Evolutionary conservation across 768 basidiomycete genomes (phyloP).

Genomic region (Suillus bovinus): DNA sequence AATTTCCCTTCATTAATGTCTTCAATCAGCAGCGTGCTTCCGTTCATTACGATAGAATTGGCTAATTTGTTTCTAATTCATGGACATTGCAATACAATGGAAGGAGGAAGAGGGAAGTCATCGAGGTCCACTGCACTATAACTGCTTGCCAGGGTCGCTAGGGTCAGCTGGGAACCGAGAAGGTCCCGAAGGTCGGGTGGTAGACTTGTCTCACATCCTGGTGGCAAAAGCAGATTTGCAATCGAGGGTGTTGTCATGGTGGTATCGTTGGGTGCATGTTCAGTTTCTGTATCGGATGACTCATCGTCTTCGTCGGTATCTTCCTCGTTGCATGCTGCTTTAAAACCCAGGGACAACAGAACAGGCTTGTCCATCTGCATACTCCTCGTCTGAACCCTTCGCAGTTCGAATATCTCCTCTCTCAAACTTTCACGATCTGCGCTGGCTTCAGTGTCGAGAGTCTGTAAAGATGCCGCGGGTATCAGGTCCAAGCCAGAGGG

Average conservation of each 20-base stretch:
- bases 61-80: not conserved
- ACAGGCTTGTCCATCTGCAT: conserved; percentile 51
- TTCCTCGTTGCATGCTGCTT: conserved; percentile 9
- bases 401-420: conserved; percentile 44
- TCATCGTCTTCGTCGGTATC: conserved; percentile 15
- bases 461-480: conserved; percentile 25
- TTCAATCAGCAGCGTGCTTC: not conserved
- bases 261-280: not conserved
- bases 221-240: not conserved
- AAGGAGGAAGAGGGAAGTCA: conserved; percentile 49
- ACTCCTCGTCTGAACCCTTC: conserved; percentile 49
- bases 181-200: not conserved
- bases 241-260: not conserved
- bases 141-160: conserved; percentile 34
- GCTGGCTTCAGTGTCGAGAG: conserved; percentile 14
- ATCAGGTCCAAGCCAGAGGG: conserved; percentile 19
- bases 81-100: conserved; percentile 12
- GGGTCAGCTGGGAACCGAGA: conserved; percentile 16
- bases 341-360: conserved; percentile 35
- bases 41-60: not conserved
- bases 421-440: conserved; percentile 18
- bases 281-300: conserved; percentile 8
- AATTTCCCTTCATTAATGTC: not conserved
- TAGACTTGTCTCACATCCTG: not conserved
- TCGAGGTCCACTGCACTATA: conserved; percentile 44